A percentile compares a stretch with the other conserved stretches of the same genome.
phyloP scores from a whole-genome alignment of 2,329 filamentous ascomycete species.

The Fusarium tupiense region DNA sequence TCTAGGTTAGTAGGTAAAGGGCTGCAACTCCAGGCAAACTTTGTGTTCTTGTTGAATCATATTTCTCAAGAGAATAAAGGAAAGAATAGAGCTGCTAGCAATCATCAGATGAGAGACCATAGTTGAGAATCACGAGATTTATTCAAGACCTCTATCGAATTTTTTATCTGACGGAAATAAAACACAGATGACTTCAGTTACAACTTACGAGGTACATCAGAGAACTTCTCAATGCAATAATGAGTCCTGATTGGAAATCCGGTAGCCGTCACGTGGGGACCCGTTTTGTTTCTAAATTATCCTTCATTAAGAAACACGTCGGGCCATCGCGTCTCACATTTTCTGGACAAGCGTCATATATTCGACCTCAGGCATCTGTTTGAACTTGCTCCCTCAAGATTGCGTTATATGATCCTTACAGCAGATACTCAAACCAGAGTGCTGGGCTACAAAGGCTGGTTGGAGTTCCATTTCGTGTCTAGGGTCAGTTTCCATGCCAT shows the following conservation, averaged over 20 bases:
- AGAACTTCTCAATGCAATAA: background rate
- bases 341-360: background rate
- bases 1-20: background rate
- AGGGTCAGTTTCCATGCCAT: constrained; percentile 5
- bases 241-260: background rate
- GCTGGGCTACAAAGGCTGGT: background rate
- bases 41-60: background rate
- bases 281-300: constrained; percentile 9
- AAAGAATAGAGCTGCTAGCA: background rate
- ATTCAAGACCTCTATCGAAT: background rate
- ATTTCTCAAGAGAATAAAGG: background rate
- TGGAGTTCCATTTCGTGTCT: constrained; percentile 13
- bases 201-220: background rate
- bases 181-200: background rate
- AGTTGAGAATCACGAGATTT: background rate
- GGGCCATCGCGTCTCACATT: constrained; percentile 1
- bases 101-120: background rate
- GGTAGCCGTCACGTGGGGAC: constrained; percentile 30
- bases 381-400: background rate
- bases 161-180: background rate
- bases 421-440: background rate
- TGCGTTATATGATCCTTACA: background rate
- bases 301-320: constrained; percentile 1
- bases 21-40: background rate
- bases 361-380: background rate